phyloP scores from a whole-genome alignment of 257 asterid genomes.

The Nemophila menziesii region DNA sequence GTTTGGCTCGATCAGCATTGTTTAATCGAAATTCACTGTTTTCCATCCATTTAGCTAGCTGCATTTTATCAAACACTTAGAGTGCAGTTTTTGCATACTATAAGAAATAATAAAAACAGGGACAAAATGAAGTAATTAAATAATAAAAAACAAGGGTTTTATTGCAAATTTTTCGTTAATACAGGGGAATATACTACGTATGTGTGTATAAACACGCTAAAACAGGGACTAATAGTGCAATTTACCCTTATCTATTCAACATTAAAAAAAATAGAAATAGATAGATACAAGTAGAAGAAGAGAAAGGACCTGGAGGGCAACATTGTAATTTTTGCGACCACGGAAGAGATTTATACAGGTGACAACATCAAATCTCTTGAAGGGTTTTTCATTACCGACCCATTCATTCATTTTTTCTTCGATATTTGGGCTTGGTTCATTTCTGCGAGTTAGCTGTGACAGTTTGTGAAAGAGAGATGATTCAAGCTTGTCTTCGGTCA shows the following conservation, averaged over 20 bases:
- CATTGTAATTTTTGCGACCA: conserved; percentile 17
- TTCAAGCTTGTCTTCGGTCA: conserved; percentile 11
- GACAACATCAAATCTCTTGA: conserved; percentile 17
- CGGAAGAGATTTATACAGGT: conserved; percentile 31
- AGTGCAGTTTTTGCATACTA: too few species aligned
- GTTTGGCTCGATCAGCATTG: conserved; percentile 41
- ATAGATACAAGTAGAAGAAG: neutral
- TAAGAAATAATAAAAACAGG: too few species aligned
- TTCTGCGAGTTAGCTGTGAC: conserved; percentile 10
- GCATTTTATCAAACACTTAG: too few species aligned
- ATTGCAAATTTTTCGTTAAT: too few species aligned
- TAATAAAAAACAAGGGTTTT: too few species aligned
- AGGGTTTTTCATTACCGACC: conserved; percentile 18
- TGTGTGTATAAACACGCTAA: too few species aligned
- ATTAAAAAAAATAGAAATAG: neutral
- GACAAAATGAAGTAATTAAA: too few species aligned
- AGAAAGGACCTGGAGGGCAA: conserved; percentile 46
- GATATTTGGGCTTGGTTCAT: conserved; percentile 17
- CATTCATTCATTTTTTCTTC: conserved; percentile 28
- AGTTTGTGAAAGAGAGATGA: conserved; percentile 20
- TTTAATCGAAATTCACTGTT: conserved; percentile 23
- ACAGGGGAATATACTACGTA: too few species aligned
- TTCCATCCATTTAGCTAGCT: conserved; percentile 65
- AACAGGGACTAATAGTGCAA: neutral
- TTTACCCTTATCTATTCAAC: too few species aligned